phyloP scores from a whole-genome alignment of 225 moss, liverwort and hornwort genomes.

The Takakia lepidozioides region DNA sequence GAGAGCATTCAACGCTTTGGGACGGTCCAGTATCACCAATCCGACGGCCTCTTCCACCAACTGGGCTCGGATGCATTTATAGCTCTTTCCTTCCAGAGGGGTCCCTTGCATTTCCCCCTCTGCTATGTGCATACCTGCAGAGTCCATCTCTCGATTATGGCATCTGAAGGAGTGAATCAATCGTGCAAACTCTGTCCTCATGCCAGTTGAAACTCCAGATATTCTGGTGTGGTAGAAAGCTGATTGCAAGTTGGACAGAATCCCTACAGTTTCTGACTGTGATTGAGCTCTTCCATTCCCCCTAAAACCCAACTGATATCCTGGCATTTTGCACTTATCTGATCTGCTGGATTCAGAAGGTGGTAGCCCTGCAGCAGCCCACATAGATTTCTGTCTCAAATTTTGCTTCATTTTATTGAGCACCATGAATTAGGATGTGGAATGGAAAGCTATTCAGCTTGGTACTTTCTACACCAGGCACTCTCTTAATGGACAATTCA shows the following conservation, averaged over 20 bases:
- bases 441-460: too few species aligned
- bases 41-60: slow-evolving; percentile 57
- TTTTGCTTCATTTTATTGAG: too few species aligned
- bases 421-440: too few species aligned
- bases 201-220: slow-evolving; percentile 1
- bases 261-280: slow-evolving; percentile 2
- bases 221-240: slow-evolving; percentile 1
- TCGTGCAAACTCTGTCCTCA: slow-evolving; percentile 11
- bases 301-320: slow-evolving; percentile 9
- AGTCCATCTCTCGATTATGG: slow-evolving; percentile 19
- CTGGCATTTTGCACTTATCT: slow-evolving; percentile 11
- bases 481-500: too few species aligned
- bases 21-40: slow-evolving; percentile 61
- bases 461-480: too few species aligned
- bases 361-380: background rate
- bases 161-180: slow-evolving; percentile 32
- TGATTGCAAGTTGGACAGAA: slow-evolving; percentile 1
- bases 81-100: slow-evolving; percentile 32
- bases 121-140: slow-evolving; percentile 11
- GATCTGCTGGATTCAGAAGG: slow-evolving; percentile 16
- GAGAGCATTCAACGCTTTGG: slow-evolving; percentile 75
- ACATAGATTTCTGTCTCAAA: too few species aligned
- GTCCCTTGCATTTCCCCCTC: slow-evolving; percentile 7
- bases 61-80: slow-evolving; percentile 52
- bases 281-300: background rate